A percentile compares a stretch with the other conserved stretches of the same genome.
Conservation (phyloP, 495 filamentous ascomycete genomes). For the Aspergillus campestris region DNA sequence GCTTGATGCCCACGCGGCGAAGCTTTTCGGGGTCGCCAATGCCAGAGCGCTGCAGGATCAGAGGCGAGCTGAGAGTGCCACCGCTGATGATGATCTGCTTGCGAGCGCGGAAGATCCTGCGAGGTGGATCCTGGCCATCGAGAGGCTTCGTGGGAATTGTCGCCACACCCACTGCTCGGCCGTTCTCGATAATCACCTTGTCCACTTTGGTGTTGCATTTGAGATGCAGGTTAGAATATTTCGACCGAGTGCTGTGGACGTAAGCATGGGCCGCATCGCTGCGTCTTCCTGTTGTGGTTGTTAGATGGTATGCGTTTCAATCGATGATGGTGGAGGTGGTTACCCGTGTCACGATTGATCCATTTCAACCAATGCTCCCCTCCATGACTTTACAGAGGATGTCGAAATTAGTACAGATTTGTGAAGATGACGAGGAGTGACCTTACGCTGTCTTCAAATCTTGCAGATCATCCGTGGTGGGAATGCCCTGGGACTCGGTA, state of each 20-base stretch:
- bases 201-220: constrained; percentile 78
- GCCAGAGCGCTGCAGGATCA: constrained; percentile 70
- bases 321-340: neutral
- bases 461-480: constrained; percentile 59
- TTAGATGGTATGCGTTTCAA: constrained; percentile 2
- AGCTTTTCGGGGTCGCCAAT: constrained; percentile 67
- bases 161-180: constrained; percentile 54
- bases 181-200: constrained; percentile 67
- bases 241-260: constrained; percentile 58
- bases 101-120: constrained; percentile 56
- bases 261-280: constrained; percentile 73
- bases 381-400: constrained; percentile 16
- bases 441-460: constrained; percentile 56
- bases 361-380: constrained; percentile 49
- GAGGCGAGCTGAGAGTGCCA: constrained; percentile 69
- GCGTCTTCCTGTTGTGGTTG: constrained; percentile 20
- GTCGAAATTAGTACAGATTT: neutral
- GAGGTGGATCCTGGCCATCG: constrained; percentile 34
- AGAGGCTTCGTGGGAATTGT: constrained; percentile 49
- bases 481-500: constrained; percentile 69
- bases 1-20: constrained; percentile 58
- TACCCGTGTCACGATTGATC: constrained; percentile 58
- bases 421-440: neutral
- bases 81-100: constrained; percentile 75
- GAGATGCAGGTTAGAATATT: constrained; percentile 63